A percentile compares a stretch with the other conserved stretches of the same genome.
These are phyloP conservation scores for Fusarium setosum DNA, from an alignment of 2,329 filamentous ascomycete genomes.

Conservation along the genomic window DNA sequence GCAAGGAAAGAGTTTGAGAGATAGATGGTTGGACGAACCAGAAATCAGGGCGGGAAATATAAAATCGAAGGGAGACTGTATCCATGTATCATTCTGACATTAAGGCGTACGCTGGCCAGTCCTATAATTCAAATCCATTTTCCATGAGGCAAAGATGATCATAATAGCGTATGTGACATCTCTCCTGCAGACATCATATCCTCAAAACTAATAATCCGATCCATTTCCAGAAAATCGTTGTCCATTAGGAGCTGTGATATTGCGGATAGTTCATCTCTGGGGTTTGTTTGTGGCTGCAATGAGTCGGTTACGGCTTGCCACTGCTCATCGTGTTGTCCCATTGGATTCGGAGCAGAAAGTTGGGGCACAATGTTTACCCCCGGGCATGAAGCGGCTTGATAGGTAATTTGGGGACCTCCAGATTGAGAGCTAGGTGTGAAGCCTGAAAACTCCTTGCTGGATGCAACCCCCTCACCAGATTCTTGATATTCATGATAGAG, in stretches of 20 bases:
- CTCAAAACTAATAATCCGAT: constrained; percentile 47
- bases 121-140: too few relatives aligned
- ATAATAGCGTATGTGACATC: not conserved
- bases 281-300: not conserved
- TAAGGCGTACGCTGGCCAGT: not conserved
- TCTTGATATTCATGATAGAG: not conserved
- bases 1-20: not conserved
- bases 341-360: too few relatives aligned
- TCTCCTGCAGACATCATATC: constrained; percentile 42
- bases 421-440: too few relatives aligned
- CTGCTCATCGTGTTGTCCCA: too few relatives aligned
- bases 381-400: too few relatives aligned
- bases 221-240: constrained; percentile 44
- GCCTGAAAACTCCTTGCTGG: too few relatives aligned
- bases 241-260: constrained; percentile 39
- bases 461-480: not conserved
- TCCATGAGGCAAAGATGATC: too few relatives aligned
- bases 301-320: constrained; percentile 13
- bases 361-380: too few relatives aligned
- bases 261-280: constrained; percentile 32
- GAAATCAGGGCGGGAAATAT: too few relatives aligned
- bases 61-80: not conserved
- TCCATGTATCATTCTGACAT: not conserved
- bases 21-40: not conserved
- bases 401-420: too few relatives aligned